phyloP scores from a whole-genome alignment of 495 filamentous ascomycete genomes.

The Emericellopsis terricola region DNA sequence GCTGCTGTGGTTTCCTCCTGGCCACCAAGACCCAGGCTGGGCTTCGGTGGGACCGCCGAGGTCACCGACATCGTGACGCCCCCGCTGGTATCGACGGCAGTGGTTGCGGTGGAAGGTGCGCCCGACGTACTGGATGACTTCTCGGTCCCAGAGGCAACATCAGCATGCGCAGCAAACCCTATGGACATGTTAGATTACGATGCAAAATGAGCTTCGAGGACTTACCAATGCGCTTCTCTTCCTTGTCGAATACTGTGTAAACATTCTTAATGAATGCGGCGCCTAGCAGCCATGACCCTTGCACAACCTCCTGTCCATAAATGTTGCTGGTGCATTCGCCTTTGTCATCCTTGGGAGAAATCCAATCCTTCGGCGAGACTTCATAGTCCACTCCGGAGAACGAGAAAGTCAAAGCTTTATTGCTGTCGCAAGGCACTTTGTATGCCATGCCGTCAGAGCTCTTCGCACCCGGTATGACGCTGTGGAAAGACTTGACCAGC shows the following conservation, averaged over 20 bases:
- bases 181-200: slow-evolving; percentile 4
- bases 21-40: slow-evolving; percentile 2
- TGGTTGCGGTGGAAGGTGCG: slow-evolving; percentile 4
- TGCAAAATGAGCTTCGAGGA: slow-evolving; percentile 1
- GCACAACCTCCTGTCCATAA: slow-evolving; percentile 25
- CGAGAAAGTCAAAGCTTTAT: slow-evolving; percentile 15
- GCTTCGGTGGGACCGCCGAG: too few species aligned
- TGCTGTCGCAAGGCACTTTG: slow-evolving; percentile 52
- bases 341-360: slow-evolving; percentile 25
- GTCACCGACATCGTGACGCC: too few species aligned
- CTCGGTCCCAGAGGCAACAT: not conserved
- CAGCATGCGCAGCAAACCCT: slow-evolving; percentile 22
- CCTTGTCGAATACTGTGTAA: slow-evolving; percentile 70
- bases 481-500: slow-evolving; percentile 48
- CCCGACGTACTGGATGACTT: slow-evolving; percentile 7
- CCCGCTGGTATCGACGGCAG: slow-evolving; percentile 6
- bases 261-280: slow-evolving; percentile 82
- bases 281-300: slow-evolving; percentile 51
- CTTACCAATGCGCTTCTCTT: slow-evolving; percentile 33
- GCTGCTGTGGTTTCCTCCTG: slow-evolving; percentile 2
- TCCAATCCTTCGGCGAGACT: slow-evolving; percentile 50
- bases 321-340: slow-evolving; percentile 49
- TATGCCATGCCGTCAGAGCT: slow-evolving; percentile 34
- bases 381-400: slow-evolving; percentile 37
- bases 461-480: slow-evolving; percentile 40